Evolutionary conservation across 306 rosid species (phyloP).

Genomic region (Myrica gale): DNA sequence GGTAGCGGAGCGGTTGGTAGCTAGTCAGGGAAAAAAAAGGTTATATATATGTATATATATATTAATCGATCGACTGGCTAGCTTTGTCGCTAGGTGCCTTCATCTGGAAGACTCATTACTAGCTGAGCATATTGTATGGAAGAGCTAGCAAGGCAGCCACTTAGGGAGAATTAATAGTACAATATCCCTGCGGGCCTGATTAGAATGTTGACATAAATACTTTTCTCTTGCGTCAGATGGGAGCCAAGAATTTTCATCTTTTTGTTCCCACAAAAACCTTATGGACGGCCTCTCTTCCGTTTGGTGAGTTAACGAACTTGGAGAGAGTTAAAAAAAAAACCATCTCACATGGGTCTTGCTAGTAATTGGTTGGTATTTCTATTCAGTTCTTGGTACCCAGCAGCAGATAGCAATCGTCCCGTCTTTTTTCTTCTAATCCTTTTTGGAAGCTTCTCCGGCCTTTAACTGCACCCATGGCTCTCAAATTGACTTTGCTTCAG

Average conservation of each 20-base stretch:
- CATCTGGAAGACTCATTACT: not conserved
- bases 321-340: conserved; percentile 30
- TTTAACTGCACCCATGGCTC: conserved; percentile 36
- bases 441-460: conserved; percentile 38
- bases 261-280: conserved; percentile 17
- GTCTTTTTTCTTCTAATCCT: conserved; percentile 31
- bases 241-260: conserved; percentile 66
- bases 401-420: conserved; percentile 25
- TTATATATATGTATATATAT: too few relatives aligned
- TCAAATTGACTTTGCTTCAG: conserved; percentile 31
- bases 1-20: too few relatives aligned
- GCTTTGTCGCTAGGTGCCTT: conserved; percentile 15
- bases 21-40: too few relatives aligned
- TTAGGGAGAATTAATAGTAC: not conserved
- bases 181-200: not conserved
- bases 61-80: not conserved
- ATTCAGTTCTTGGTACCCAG: conserved; percentile 57
- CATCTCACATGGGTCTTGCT: conserved; percentile 18
- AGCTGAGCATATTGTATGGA: not conserved
- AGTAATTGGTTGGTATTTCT: conserved; percentile 52
- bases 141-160: too few relatives aligned
- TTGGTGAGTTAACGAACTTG: conserved; percentile 17
- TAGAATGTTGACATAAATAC: conserved; percentile 12
- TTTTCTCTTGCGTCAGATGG: conserved; percentile 57
- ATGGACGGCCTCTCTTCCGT: not conserved